Conservation (phyloP, 768 basidiomycete genomes). For the Tylopilus vinaceipallidus region DNA sequence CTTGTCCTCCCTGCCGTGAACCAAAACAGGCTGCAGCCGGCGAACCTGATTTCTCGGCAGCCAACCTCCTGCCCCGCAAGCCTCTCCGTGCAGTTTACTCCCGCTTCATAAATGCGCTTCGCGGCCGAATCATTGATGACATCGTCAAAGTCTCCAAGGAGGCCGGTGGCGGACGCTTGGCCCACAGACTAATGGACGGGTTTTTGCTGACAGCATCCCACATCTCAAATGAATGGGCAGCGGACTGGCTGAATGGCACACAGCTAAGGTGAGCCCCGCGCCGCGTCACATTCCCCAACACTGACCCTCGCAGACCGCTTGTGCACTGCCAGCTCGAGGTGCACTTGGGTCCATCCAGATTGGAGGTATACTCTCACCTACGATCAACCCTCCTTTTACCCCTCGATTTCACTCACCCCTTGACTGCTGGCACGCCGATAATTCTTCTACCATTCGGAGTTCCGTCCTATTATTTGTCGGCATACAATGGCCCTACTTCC, state of each 20-base stretch:
- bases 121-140: slow-evolving; percentile 49
- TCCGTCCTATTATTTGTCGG: slow-evolving; percentile 70
- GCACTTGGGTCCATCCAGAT: slow-evolving; percentile 42
- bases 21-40: slow-evolving; percentile 14
- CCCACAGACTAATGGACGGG: slow-evolving; percentile 56
- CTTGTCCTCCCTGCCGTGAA: slow-evolving; percentile 40
- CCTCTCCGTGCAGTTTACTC: slow-evolving; percentile 39
- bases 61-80: slow-evolving; percentile 44
- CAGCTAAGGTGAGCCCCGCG: slow-evolving; percentile 41
- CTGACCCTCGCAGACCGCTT: slow-evolving; percentile 46
- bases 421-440: slow-evolving; percentile 63
- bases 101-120: slow-evolving; percentile 64
- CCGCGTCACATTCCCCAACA: background rate
- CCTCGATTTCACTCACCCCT: slow-evolving; percentile 39
- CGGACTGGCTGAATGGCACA: slow-evolving; percentile 59
- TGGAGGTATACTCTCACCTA: slow-evolving; percentile 67
- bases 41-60: slow-evolving; percentile 29
- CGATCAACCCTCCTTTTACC: slow-evolving; percentile 57
- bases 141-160: slow-evolving; percentile 44
- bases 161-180: slow-evolving; percentile 31
- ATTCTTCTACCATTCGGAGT: slow-evolving; percentile 66
- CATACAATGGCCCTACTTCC: slow-evolving; percentile 66
- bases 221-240: slow-evolving; percentile 55
- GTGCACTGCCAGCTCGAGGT: slow-evolving; percentile 61
- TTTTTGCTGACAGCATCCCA: slow-evolving; percentile 54